phyloP scores from a whole-genome alignment of 768 basidiomycete genomes.

The Xerocomus brunneocitrinus region DNA sequence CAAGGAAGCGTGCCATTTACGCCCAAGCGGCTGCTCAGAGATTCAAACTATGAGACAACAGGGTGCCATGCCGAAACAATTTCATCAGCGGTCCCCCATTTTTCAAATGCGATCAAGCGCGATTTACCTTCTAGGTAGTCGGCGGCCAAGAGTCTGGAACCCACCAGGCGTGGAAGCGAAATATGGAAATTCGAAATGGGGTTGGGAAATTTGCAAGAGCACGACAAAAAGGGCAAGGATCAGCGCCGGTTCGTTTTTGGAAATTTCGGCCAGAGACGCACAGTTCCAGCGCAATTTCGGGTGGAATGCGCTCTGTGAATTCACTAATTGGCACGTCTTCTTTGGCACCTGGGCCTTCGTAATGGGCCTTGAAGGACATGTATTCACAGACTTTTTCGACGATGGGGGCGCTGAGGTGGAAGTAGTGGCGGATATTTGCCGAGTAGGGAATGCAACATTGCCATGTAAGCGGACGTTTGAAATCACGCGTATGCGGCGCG shows the following conservation, averaged over 20 bases:
- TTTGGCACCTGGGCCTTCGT: constrained; percentile 61
- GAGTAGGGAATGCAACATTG: background rate
- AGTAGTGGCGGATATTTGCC: background rate
- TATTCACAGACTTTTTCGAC: constrained; percentile 89
- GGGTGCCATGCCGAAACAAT: constrained; percentile 4
- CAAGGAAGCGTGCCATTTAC: background rate
- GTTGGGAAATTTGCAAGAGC: background rate
- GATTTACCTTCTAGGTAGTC: constrained; percentile 60
- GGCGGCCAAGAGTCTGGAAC: constrained; percentile 51
- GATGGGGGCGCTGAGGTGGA: constrained; percentile 51
- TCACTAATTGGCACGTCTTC: constrained; percentile 77
- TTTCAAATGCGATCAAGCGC: constrained; percentile 10
- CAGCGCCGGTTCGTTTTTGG: constrained; percentile 4
- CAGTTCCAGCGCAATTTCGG: constrained; percentile 88
- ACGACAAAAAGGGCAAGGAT: constrained; percentile 3
- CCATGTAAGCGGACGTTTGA: constrained; percentile 1
- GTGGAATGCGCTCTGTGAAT: constrained; percentile 76
- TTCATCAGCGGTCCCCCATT: constrained; percentile 15
- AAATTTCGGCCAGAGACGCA: constrained; percentile 39
- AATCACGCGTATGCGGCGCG: background rate
- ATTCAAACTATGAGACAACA: constrained; percentile 10
- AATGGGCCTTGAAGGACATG: constrained; percentile 79
- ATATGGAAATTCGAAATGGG: constrained; percentile 2
- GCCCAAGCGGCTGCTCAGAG: background rate
- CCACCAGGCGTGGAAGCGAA: background rate